Percentiles rank a stretch among this genome's conserved stretches.
phyloP scores from a whole-genome alignment of 1,284 basidiomycete genomes.

The Agroathelia rolfsii region DNA sequence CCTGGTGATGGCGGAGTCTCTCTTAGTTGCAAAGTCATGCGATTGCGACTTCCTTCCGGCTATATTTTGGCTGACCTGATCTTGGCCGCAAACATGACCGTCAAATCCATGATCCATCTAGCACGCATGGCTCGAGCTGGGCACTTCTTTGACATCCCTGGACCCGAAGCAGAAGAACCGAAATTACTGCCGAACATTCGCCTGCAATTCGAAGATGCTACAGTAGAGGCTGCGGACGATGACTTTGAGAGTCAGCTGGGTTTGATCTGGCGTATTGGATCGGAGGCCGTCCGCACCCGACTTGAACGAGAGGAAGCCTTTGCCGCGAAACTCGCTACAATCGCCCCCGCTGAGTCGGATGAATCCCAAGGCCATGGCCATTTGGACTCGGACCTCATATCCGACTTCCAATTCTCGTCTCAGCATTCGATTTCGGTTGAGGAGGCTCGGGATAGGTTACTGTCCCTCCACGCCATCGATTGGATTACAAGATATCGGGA shows the following conservation, averaged over 20 bases:
- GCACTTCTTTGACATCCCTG: constrained; percentile 35
- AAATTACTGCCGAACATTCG: constrained; percentile 63
- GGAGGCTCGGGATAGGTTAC: constrained; percentile 68
- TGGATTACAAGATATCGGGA: constrained; percentile 59
- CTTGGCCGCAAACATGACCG: constrained; percentile 50
- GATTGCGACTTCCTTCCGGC: constrained; percentile 72
- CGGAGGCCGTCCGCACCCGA: constrained; percentile 68
- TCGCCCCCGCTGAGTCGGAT: constrained; percentile 31
- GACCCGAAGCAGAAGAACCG: constrained; percentile 59
- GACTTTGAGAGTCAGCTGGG: constrained; percentile 77
- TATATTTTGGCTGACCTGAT: constrained; percentile 71
- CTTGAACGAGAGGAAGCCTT: constrained; percentile 78
- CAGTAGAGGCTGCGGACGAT: constrained; percentile 83
- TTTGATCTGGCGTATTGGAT: constrained; percentile 71
- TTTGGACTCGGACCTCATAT: constrained; percentile 13
- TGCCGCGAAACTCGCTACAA: constrained; percentile 62
- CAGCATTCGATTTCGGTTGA: constrained; percentile 58
- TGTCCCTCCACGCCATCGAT: constrained; percentile 67
- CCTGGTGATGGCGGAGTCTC: too few relatives aligned
- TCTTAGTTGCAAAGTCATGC: too few relatives aligned
- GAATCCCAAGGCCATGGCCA: constrained; percentile 13
- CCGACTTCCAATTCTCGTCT: constrained; percentile 47
- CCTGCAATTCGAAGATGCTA: constrained; percentile 51
- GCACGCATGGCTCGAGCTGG: constrained; percentile 35
- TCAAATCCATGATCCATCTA: constrained; percentile 66